These are phyloP conservation scores for Eucalyptus tenuipes DNA, from an alignment of 345 rosid genomes.

Conservation along the genomic window DNA sequence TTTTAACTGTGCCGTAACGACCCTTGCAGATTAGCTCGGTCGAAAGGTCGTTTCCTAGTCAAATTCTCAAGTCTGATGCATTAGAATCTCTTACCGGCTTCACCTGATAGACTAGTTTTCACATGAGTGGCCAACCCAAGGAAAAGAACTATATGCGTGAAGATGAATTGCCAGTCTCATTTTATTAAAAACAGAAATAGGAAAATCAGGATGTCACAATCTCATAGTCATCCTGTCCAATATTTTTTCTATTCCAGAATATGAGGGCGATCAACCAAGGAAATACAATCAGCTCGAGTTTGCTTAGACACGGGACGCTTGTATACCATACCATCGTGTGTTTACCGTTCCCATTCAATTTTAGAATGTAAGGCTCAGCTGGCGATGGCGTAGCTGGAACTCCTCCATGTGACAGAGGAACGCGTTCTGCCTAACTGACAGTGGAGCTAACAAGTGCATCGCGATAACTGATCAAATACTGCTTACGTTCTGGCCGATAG, in stretches of 20 bases:
- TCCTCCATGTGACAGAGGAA: constrained; percentile 5
- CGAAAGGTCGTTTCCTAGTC: no score
- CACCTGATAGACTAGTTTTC: no score
- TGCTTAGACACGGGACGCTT: neutral
- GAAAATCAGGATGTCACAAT: no score
- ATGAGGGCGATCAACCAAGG: neutral
- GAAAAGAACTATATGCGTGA: no score
- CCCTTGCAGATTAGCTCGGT: no score
- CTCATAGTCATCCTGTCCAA: neutral
- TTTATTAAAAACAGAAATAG: no score
- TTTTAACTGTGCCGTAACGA: no score
- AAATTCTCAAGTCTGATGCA: no score
- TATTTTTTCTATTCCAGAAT: neutral
- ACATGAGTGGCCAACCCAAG: no score
- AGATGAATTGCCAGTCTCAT: no score
- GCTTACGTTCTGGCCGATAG: constrained; percentile 75
- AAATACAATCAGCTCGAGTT: neutral
- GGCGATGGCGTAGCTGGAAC: neutral
- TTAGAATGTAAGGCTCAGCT: neutral
- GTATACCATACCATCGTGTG: rapidly evolving
- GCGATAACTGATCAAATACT: constrained; percentile 29
- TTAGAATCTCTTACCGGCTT: no score
- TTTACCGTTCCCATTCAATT: neutral
- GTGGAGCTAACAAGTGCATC: constrained; percentile 8
- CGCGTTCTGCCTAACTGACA: neutral